These are phyloP conservation scores for Podila verticillata DNA, from an alignment of 192 early-diverging fungal species.

Conservation along the genomic window DNA sequence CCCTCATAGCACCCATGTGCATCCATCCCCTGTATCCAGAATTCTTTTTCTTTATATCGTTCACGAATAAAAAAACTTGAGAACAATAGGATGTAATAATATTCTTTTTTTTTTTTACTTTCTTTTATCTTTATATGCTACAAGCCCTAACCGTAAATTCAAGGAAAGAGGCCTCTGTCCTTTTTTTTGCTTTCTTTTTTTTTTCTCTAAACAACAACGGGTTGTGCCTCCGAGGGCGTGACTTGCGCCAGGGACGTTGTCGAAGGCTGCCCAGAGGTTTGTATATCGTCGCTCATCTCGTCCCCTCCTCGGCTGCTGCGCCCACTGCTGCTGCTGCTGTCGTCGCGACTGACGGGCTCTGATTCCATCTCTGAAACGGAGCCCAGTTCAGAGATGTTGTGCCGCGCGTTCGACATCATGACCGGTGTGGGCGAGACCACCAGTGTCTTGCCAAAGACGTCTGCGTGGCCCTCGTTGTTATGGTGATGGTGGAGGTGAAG, in stretches of 20 bases:
- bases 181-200: neutral
- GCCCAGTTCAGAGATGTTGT: constrained; percentile 27
- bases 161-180: too few species aligned
- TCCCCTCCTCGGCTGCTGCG: constrained; percentile 22
- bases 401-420: constrained; percentile 2
- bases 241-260: neutral
- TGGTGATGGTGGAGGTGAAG: neutral
- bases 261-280: constrained; percentile 7
- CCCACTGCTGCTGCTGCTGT: constrained; percentile 11
- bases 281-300: neutral
- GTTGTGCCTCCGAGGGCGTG: too few species aligned
- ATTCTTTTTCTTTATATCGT: neutral
- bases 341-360: constrained; percentile 3
- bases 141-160: too few species aligned
- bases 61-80: neutral
- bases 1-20: too few species aligned
- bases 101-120: neutral
- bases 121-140: too few species aligned
- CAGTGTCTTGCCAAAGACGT: constrained; percentile 44
- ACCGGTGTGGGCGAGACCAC: constrained; percentile 25
- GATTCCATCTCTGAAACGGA: constrained; percentile 33
- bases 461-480: neutral
- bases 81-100: neutral
- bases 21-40: too few species aligned
- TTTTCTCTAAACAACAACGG: neutral